Evolutionary conservation across 1,284 basidiomycete genomes (phyloP), one percentile per base, ranked within the genome.

Genomic region (Apiotrichum laibachii): DNA sequence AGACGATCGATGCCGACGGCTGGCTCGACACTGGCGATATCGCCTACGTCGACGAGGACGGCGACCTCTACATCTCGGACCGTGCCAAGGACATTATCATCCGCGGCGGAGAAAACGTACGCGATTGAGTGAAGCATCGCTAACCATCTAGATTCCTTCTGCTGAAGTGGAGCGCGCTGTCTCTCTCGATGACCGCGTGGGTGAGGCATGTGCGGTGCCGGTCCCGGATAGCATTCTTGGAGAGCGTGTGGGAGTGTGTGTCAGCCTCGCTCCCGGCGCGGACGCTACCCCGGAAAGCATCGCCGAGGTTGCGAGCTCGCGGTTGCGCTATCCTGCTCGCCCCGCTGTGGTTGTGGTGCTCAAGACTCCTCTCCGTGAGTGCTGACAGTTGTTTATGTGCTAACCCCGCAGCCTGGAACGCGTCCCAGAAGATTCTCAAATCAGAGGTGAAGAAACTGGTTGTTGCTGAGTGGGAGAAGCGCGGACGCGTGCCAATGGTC

Each of bases 41-140:
- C 5, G 74, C 63, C 3, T 66, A 49, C 51, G 50, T 75, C 16
- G 74, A 75, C 51, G 59, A 64, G 16, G 69, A 72, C 1, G 73
- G 69, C 1, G 72, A 70, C 58, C 49, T 76, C 22, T 69, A 67
- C 56, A 70, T 76, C 55, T 62, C 68, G 50, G 74, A 76, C 59
- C 55, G 74, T 10, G 49, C 70, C 12, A 77, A 77, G 63, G 73
- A 77, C 58, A 66, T 77, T 16, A 73, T 77, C 46, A 73, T 77
- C 26, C 70, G 75, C 2, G 73, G 73, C 18, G 75, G 75, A 0
- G 75, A 77, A 58, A 77, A 77, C 34, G 57, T 64, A 12, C 34
- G 52, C 69, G 70, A 69, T 18, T 72, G 18, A 18, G n/a, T 69
- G 69, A 13, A 70, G 72, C 63, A 56, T 66, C 3, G 70, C 22